Percentiles rank a stretch among this genome's conserved stretches.
Conservation (phyloP, 331 rosid species). For the Arachis monticola region DNA sequence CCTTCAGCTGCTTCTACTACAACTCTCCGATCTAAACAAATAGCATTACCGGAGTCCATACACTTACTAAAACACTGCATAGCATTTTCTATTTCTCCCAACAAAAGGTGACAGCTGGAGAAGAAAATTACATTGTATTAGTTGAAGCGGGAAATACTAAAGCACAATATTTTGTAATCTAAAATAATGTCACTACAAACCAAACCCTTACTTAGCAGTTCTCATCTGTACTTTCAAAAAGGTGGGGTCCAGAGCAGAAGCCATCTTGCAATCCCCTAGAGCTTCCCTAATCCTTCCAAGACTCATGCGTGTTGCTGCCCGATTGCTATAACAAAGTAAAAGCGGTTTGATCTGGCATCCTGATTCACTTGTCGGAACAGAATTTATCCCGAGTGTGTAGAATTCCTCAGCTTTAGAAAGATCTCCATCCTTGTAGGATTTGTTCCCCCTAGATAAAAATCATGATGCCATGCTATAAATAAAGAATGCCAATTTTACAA, state of each 20-base stretch:
- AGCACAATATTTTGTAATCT: conserved; percentile 20
- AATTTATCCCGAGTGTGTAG: conserved; percentile 78
- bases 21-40: conserved; percentile 87
- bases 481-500: conserved; percentile 29
- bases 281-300: conserved; percentile 89
- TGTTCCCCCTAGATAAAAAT: conserved; percentile 75
- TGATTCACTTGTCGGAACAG: conserved; percentile 66
- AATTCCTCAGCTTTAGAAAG: conserved; percentile 83
- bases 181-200: conserved; percentile 30
- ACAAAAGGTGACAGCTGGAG: conserved; percentile 83
- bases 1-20: conserved; percentile 90
- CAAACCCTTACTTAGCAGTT: conserved; percentile 77
- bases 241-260: conserved; percentile 69
- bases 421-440: conserved; percentile 71
- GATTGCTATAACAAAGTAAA: conserved; percentile 85
- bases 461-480: conserved; percentile 31
- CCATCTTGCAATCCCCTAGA: conserved; percentile 74
- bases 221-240: conserved; percentile 81
- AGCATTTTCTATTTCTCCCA: conserved; percentile 81
- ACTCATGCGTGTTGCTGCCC: conserved; percentile 78
- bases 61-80: conserved; percentile 59
- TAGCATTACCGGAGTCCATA: conserved; percentile 58
- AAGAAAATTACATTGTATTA: conserved; percentile 37
- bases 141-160: conserved; percentile 14
- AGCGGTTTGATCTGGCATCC: conserved; percentile 69